phyloP scores from a whole-genome alignment of 2,329 filamentous ascomycete species.

The Thielaviopsis musarum region DNA sequence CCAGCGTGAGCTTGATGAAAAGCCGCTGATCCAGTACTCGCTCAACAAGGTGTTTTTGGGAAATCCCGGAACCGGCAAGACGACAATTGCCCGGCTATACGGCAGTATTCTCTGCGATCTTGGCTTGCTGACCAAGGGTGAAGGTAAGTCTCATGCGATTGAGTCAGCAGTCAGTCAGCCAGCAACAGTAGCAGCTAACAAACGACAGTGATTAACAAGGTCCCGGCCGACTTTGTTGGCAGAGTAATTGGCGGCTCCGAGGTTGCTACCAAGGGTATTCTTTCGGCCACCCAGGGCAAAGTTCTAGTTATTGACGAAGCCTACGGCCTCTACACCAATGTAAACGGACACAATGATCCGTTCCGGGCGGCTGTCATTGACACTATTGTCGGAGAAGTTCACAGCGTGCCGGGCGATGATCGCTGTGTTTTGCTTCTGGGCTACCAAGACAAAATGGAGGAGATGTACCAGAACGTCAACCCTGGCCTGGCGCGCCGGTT shows the following conservation, averaged over 20 bases:
- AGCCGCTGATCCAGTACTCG: slow-evolving; percentile 39
- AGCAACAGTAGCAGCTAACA: not conserved
- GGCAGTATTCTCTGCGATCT: slow-evolving; percentile 50
- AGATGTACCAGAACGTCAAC: slow-evolving; percentile 60
- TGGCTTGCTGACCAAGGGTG: slow-evolving; percentile 49
- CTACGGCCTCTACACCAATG: slow-evolving; percentile 39
- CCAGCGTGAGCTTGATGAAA: slow-evolving; percentile 43
- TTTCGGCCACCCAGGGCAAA: slow-evolving; percentile 50
- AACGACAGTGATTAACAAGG: slow-evolving; percentile 45
- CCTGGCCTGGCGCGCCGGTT: slow-evolving; percentile 53
- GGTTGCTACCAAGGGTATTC: slow-evolving; percentile 52
- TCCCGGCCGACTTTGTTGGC: slow-evolving; percentile 58
- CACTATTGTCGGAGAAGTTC: slow-evolving; percentile 57
- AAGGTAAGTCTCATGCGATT: slow-evolving; percentile 28
- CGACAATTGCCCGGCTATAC: slow-evolving; percentile 57
- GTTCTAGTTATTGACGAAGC: slow-evolving; percentile 70
- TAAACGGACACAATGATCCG: slow-evolving; percentile 15
- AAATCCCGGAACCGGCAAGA: slow-evolving; percentile 60
- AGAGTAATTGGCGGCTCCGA: slow-evolving; percentile 48
- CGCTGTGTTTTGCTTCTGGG: slow-evolving; percentile 56
- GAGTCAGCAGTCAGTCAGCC: not conserved
- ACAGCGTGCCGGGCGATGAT: slow-evolving; percentile 53
- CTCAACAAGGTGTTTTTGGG: slow-evolving; percentile 57
- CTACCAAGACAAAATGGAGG: slow-evolving; percentile 51
- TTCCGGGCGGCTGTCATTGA: slow-evolving; percentile 53